Evolutionary conservation across 768 basidiomycete species (phyloP).

Genomic region (Pholiota microspora): DNA sequence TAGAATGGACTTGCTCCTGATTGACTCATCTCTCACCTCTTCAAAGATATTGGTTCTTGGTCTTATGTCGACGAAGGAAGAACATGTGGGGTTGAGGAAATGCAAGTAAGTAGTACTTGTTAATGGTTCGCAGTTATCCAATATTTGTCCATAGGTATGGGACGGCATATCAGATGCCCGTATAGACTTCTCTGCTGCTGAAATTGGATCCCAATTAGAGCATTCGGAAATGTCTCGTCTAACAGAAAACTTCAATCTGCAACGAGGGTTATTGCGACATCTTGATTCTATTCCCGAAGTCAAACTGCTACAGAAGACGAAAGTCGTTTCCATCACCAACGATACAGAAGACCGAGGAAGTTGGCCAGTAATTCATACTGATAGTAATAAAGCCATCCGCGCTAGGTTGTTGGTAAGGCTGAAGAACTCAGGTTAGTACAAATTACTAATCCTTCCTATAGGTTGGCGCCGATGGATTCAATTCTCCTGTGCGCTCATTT

Average conservation of each 20-base stretch:
- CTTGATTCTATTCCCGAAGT: slow-evolving; percentile 53
- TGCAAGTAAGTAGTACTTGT: slow-evolving; percentile 60
- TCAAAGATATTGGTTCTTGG: slow-evolving; percentile 83
- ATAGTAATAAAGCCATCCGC: slow-evolving; percentile 61
- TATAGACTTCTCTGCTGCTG: slow-evolving; percentile 64
- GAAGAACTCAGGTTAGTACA: background rate
- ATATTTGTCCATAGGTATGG: slow-evolving; percentile 64
- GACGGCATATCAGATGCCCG: slow-evolving; percentile 84
- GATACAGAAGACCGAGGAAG: slow-evolving; percentile 51
- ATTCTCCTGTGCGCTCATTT: slow-evolving; percentile 88
- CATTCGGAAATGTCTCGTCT: slow-evolving; percentile 69
- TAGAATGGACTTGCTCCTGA: slow-evolving; percentile 24
- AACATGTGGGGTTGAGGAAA: slow-evolving; percentile 74
- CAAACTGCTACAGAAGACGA: slow-evolving; percentile 67
- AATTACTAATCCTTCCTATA: slow-evolving; percentile 28
- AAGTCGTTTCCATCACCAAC: slow-evolving; percentile 67
- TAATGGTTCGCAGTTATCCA: background rate
- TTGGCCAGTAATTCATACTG: slow-evolving; percentile 82
- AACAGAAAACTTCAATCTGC: slow-evolving; percentile 92
- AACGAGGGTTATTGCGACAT: slow-evolving; percentile 74
- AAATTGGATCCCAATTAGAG: slow-evolving; percentile 32
- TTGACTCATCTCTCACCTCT: background rate
- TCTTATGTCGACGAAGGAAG: slow-evolving; percentile 62
- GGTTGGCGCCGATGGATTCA: slow-evolving; percentile 95
- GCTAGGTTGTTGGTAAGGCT: slow-evolving; percentile 71